Base-by-base conservation (phyloP, 768 basidiomycete species). In the Collybia nuda region DNA sequence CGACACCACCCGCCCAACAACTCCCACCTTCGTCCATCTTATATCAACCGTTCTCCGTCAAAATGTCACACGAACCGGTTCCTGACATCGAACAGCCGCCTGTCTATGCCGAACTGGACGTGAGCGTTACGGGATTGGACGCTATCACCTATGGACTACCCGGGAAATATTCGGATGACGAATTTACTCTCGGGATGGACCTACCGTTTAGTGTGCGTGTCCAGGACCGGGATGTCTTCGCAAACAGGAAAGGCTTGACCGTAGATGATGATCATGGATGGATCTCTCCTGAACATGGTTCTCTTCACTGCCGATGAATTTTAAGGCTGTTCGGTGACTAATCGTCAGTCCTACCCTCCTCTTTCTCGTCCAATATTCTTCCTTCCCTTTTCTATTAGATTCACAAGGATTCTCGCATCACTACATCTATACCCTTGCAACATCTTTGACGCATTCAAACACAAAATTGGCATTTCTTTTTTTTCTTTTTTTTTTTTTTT, bases 111-210 rank as follows among this genome's bases (percentile, higher is more conserved):
- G 62, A 61, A 32, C 56, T 60, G 35, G 62, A 61, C 26, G 57
- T 55, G 37, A 51, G 57, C 40, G 57, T 61, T 28, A 52, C 49
- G 39, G 56, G 58, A 11, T 46, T 62, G 40, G 54, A 58, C n/a
- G 22, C 56, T 24, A 37, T 53, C 38, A 51, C 51, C 24, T 53
- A 55, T 40, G 56, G 55, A 21, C 47, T 53, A n/a, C 52, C 59
- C 17, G 50, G 49, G 19, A 62, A 55, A 40, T 61, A 49, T 39
- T 47, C 56, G 15, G 63, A 62, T n/a, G 69, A 71, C 23, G 75
- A 77, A 56, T 74, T 77, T 47, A 76, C 73, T 12, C 60, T 77
- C n/a, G 63, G 71, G 2, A 77, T 77, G 75, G 74, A 75, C 53
- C 48, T 75, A 1, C 68, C 72, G 1, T 47, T 62, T 11, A 62